These are phyloP conservation scores for Candida xyloterini DNA, from an alignment of 805 yeast species.

Conservation along the genomic window DNA sequence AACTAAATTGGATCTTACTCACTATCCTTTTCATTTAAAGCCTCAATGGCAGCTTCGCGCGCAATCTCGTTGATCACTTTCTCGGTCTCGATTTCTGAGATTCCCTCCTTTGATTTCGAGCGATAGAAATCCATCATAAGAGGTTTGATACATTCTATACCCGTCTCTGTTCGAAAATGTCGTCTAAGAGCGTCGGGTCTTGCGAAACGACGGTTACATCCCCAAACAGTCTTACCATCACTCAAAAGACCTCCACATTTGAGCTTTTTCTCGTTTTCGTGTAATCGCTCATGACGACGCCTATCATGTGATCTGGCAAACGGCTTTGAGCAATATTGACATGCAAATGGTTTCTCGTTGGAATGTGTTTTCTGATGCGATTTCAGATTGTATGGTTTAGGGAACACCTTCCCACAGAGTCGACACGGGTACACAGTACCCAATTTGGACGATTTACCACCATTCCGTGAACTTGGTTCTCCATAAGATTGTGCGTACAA, in stretches of 20 bases:
- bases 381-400: conserved; percentile 48
- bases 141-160: conserved; percentile 65
- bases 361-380: conserved; percentile 55
- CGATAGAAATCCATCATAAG: conserved; percentile 51
- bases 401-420: conserved; percentile 44
- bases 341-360: conserved; percentile 65
- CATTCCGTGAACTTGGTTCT: not conserved
- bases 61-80: conserved; percentile 19
- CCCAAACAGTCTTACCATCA: conserved; percentile 64
- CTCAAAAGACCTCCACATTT: conserved; percentile 60
- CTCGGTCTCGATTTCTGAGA: conserved; percentile 15
- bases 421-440: conserved; percentile 35
- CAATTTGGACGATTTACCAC: conserved; percentile 6
- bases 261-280: conserved; percentile 68
- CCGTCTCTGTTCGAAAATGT: conserved; percentile 74
- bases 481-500: not conserved
- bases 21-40: conserved; percentile 7
- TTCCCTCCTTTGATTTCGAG: conserved; percentile 16
- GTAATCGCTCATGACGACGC: conserved; percentile 73
- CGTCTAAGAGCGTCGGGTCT: conserved; percentile 75
- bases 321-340: conserved; percentile 60
- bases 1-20: not conserved
- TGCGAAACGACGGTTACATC: conserved; percentile 71
- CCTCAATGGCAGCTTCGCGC: conserved; percentile 23
- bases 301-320: conserved; percentile 79